phyloP scores from a whole-genome alignment of 495 filamentous ascomycete genomes.

The Xanthoparmelia taractica region DNA sequence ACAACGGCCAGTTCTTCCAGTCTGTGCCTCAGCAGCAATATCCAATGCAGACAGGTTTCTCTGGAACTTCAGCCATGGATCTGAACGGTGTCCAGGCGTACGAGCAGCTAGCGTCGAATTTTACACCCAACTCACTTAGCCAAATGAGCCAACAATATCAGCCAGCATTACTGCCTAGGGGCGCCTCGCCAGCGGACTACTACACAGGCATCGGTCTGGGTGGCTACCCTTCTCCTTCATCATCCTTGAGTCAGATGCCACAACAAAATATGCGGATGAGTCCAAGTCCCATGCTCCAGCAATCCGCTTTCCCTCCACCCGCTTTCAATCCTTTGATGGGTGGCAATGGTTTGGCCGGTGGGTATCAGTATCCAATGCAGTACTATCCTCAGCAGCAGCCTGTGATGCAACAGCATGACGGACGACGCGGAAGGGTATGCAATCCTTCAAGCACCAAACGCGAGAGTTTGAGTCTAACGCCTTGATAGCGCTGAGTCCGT shows the following conservation, averaged over 20 bases:
- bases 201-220: slow-evolving; percentile 37
- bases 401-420: slow-evolving; percentile 36
- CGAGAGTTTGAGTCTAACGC: slow-evolving; percentile 2
- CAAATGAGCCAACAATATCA: slow-evolving; percentile 40
- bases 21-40: slow-evolving; percentile 33
- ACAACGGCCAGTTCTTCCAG: slow-evolving; percentile 38
- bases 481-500: slow-evolving; percentile 10
- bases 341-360: slow-evolving; percentile 36
- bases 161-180: slow-evolving; percentile 41
- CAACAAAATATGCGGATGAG: slow-evolving; percentile 35
- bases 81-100: slow-evolving; percentile 34
- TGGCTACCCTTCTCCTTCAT: slow-evolving; percentile 39
- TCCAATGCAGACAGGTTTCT: slow-evolving; percentile 27
- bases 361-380: slow-evolving; percentile 45
- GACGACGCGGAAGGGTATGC: slow-evolving; percentile 41
- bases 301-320: slow-evolving; percentile 39
- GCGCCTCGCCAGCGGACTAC: slow-evolving; percentile 38
- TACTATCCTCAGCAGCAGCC: slow-evolving; percentile 42
- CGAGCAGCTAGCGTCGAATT: slow-evolving; percentile 39
- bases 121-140: slow-evolving; percentile 36
- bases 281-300: slow-evolving; percentile 38
- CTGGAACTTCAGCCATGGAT: slow-evolving; percentile 38
- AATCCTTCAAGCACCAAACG: neutral
- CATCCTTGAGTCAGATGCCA: slow-evolving; percentile 39
- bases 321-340: slow-evolving; percentile 42